phyloP scores from a whole-genome alignment of 225 moss, liverwort and hornwort species.

The Bryum argenteum region DNA sequence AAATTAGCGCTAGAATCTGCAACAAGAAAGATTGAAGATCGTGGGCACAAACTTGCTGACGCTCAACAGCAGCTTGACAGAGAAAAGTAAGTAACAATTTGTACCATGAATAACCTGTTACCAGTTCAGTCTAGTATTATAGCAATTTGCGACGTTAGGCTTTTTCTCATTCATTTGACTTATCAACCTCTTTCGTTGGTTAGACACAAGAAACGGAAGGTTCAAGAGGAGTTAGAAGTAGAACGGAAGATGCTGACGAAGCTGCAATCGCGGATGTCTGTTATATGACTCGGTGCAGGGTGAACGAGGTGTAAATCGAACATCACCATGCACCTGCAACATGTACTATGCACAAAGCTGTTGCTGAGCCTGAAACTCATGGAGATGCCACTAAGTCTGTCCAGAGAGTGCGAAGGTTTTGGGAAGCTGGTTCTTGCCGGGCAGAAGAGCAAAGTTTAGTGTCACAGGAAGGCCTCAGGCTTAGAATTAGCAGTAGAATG shows the following conservation, averaged over 20 bases:
- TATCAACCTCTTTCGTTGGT: conserved; percentile 20
- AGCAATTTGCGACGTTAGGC: neutral
- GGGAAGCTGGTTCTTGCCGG: too few species aligned
- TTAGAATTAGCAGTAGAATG: too few species aligned
- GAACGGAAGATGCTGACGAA: conserved; percentile 63
- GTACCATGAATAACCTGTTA: conserved; percentile 1
- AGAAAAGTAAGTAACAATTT: conserved; percentile 60
- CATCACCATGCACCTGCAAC: too few species aligned
- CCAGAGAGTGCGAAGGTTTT: too few species aligned
- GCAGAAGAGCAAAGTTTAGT: too few species aligned
- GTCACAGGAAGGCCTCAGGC: too few species aligned
- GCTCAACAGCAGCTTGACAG: conserved; percentile 82
- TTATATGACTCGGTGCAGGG: too few species aligned
- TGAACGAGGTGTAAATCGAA: too few species aligned
- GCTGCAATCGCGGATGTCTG: conserved; percentile 58
- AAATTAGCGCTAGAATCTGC: conserved; percentile 75
- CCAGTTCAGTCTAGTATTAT: neutral
- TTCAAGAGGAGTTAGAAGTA: conserved; percentile 81
- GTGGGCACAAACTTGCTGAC: conserved; percentile 73
- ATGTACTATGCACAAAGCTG: too few species aligned
- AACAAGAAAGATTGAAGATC: conserved; percentile 74
- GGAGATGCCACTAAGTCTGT: too few species aligned
- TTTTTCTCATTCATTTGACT: conserved; percentile 23
- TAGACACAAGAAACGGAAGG: conserved; percentile 89
- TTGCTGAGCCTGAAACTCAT: too few species aligned